Evolutionary conservation across 352 stramenopile genomes (phyloP).

Genomic region (Pythium sukuiense): DNA sequence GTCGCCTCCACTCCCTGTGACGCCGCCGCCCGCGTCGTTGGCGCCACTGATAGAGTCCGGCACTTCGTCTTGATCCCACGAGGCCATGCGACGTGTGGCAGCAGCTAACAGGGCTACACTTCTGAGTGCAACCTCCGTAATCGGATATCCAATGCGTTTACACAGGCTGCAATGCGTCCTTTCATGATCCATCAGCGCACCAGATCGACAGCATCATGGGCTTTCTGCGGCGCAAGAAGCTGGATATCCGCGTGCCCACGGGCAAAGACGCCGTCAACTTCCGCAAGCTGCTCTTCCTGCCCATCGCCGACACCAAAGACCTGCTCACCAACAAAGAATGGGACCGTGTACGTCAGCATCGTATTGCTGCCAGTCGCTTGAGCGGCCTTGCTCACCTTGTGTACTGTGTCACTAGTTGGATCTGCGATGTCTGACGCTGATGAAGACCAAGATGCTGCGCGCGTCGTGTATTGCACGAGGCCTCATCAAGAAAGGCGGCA

Average conservation of each 20-base stretch:
- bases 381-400: not conserved
- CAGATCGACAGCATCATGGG: conserved; percentile 34
- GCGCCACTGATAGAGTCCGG: not conserved
- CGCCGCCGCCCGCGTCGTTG: not conserved
- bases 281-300: conserved; percentile 76
- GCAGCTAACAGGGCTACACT: not conserved
- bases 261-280: conserved; percentile 77
- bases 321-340: conserved; percentile 68
- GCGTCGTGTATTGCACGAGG: conserved; percentile 72
- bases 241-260: conserved; percentile 65
- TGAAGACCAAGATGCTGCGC: conserved; percentile 84
- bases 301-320: conserved; percentile 65
- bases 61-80: not conserved
- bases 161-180: conserved; percentile 2
- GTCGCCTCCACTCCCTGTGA: not conserved
- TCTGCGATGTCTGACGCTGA: conserved; percentile 72
- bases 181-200: conserved; percentile 11
- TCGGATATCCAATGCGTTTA: not conserved
- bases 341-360: conserved; percentile 44
- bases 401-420: conserved; percentile 44
- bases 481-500: conserved; percentile 65
- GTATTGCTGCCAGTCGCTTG: not conserved
- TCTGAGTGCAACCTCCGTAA: not conserved
- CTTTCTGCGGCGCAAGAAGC: conserved; percentile 63
- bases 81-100: not conserved